A percentile compares a stretch with the other conserved stretches of the same genome.
Evolutionary conservation across 371 early-diverging fungal genomes (phyloP).

Genomic region (Blastocladiella emersonii): DNA sequence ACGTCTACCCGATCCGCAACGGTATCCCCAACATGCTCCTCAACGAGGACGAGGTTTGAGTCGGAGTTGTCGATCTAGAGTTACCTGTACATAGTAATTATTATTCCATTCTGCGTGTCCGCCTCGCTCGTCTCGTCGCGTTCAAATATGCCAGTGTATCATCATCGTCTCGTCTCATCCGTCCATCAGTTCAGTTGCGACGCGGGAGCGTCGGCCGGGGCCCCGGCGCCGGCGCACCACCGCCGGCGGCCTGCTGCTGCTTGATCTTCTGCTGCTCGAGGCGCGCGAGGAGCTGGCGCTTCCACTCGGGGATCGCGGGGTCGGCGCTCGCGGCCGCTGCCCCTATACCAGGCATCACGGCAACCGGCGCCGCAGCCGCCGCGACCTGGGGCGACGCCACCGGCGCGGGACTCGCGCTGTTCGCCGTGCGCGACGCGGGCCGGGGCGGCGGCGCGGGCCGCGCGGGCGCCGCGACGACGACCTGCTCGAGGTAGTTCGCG

Average conservation of each 20-base stretch:
- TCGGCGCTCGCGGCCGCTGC: neutral
- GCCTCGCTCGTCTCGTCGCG: no score
- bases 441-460: neutral
- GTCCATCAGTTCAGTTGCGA: no score
- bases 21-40: slow-evolving; percentile 95
- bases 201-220: no score
- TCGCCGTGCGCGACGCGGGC: neutral
- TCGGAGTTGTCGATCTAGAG: no score
- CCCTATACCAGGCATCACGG: neutral
- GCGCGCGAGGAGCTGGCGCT: neutral
- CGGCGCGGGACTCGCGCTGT: neutral
- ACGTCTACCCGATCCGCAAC: slow-evolving; percentile 78
- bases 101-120: no score
- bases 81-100: no score
- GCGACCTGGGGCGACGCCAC: neutral
- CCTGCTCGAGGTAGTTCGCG: slow-evolving; percentile 60
- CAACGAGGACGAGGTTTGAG: slow-evolving; percentile 77
- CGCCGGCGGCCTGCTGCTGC: no score
- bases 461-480: slow-evolving; percentile 30
- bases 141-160: no score
- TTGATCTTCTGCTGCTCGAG: neutral
- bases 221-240: no score
- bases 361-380: neutral
- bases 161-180: no score
- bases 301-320: neutral